Percentiles rank a stretch among this genome's conserved stretches.
phyloP scores from a whole-genome alignment of 441 rosid species.

The Croton laevigatus region DNA sequence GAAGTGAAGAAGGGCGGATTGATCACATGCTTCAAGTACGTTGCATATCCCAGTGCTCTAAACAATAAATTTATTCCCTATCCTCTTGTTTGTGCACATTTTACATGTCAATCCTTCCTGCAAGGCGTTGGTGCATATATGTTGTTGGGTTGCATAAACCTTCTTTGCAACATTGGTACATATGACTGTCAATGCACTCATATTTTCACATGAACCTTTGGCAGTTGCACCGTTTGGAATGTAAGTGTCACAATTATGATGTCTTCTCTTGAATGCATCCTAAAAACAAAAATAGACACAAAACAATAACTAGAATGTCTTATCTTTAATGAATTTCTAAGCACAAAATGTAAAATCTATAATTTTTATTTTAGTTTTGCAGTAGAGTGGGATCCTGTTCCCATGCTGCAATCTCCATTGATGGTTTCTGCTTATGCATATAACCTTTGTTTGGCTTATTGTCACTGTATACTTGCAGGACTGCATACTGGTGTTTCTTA shows the following conservation, averaged over 20 bases:
- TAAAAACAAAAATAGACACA: too few relatives aligned
- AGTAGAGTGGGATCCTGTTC: background rate
- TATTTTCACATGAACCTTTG: background rate
- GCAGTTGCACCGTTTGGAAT: too few relatives aligned
- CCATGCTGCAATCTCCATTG: background rate
- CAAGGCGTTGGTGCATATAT: background rate
- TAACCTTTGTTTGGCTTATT: background rate
- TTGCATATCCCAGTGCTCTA: background rate
- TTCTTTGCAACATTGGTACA: background rate
- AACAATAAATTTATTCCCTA: background rate
- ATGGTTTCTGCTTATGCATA: background rate
- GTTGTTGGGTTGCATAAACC: background rate
- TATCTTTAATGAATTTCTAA: background rate
- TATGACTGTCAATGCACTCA: background rate
- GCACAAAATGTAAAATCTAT: background rate
- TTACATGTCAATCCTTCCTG: background rate
- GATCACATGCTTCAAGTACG: conserved; percentile 90
- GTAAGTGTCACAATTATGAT: too few relatives aligned
- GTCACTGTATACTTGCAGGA: background rate
- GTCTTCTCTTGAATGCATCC: too few relatives aligned
- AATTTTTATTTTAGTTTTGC: background rate
- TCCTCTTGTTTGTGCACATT: background rate
- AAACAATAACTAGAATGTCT: background rate
- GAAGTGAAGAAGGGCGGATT: conserved; percentile 77
- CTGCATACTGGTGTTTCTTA: background rate